Percentiles rank a stretch among this genome's conserved stretches.
phyloP scores from a whole-genome alignment of 2,329 filamentous ascomycete genomes.

The Magnaporthales sp. region DNA sequence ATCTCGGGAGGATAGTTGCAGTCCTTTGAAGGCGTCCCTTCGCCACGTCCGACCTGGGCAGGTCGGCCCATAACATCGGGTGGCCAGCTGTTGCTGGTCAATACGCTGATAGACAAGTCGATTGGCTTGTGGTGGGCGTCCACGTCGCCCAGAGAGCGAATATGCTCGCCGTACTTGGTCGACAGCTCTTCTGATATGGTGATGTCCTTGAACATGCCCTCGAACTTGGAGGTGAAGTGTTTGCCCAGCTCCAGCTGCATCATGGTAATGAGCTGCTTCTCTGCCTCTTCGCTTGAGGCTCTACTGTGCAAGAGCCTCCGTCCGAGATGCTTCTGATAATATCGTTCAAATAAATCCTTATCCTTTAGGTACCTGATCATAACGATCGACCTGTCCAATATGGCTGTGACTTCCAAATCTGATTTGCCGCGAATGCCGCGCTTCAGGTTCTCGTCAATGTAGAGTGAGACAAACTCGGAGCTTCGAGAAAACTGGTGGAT shows the following conservation, averaged over 20 bases:
- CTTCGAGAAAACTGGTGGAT: slow-evolving; percentile 84
- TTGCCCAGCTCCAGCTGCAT: slow-evolving; percentile 98
- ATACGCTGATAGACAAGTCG: slow-evolving; percentile 74
- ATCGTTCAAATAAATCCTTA: slow-evolving; percentile 90
- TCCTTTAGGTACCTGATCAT: slow-evolving; percentile 83
- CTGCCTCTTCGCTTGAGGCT: slow-evolving; percentile 82
- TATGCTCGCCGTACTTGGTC: slow-evolving; percentile 64
- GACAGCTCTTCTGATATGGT: slow-evolving; percentile 78
- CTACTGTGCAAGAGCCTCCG: slow-evolving; percentile 81
- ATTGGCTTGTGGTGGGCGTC: slow-evolving; percentile 39
- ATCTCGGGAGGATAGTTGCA: slow-evolving; percentile 72
- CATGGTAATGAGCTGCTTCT: slow-evolving; percentile 89
- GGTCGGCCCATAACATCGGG: slow-evolving; percentile 71
- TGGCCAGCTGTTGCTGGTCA: slow-evolving; percentile 94
- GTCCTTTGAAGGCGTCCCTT: slow-evolving; percentile 17
- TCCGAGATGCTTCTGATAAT: slow-evolving; percentile 96
- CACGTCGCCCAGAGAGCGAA: slow-evolving; percentile 39
- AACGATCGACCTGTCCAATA: slow-evolving; percentile 83
- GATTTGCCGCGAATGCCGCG: slow-evolving; percentile 90
- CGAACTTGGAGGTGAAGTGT: slow-evolving; percentile 84
- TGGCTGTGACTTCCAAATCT: slow-evolving; percentile 72
- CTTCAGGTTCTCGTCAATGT: slow-evolving; percentile 94
- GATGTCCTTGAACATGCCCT: slow-evolving; percentile 98
- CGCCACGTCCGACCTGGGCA: slow-evolving; percentile 32
- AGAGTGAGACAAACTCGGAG: slow-evolving; percentile 89